Evolutionary conservation across 306 rosid genomes (phyloP), one percentile per base, ranked within the genome.

Genomic region (Cucurbita ficifolia): DNA sequence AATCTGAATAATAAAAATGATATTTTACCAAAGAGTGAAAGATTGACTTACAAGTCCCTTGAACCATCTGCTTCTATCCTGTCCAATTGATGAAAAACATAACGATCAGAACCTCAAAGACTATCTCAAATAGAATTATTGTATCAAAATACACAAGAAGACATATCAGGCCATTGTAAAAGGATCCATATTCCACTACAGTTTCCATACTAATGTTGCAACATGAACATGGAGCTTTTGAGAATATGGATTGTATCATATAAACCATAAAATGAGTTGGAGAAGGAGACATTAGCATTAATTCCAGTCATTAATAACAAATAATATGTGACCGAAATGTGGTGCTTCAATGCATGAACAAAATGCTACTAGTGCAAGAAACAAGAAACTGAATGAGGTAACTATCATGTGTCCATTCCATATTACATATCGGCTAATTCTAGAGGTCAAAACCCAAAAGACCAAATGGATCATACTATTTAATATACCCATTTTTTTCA

Each of bases 31-130:
- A 74, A 71, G 35, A 68, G 48, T 50, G 72, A 63, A 46, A 78
- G 81, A 80, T 72, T 60, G 69, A 94, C 98, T 89, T 81, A 94
- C 98, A 78, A 88, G 57, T 75, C 73, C 86, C 82, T 75, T 85
- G 72, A 91, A 91, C 99, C 99, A 88, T 78, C 76, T 89, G 76
- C 88, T 83, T 81, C 75, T 85, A 76, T 89, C 97, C 97, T 95
- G 96, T 82, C 77, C 84, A 65, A 80, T 84, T 56, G 78, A 56
- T 65, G 76, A 82, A 68, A 63, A 70, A 2, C 43, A 24, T 33
- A 79, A 80, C 60, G 50, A 79, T 90, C 62, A 87, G 89, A 79
- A 72, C 77, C 65, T 56, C 40, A 45, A 42, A 73, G 14, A 40
- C 35, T 35, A 61, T 43, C 59, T 73, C 18, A 29, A 68, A 65